Conservation (phyloP, 2,329 filamentous ascomycete genomes). For the Colletotrichum navitas region DNA sequence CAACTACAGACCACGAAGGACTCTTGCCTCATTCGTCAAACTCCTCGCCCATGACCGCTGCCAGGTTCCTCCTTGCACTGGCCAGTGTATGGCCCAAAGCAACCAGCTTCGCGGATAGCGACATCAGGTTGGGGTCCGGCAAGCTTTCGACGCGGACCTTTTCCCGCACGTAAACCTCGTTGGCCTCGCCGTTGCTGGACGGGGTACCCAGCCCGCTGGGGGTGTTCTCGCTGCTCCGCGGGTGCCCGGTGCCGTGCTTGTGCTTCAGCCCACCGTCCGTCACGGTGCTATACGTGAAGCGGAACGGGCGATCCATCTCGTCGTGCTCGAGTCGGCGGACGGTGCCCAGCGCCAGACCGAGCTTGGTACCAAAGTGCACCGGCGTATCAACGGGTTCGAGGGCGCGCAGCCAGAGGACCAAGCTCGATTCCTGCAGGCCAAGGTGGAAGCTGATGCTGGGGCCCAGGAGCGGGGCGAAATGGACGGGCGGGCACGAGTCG, state of each 20-base stretch:
- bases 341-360: constrained; percentile 77
- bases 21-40: constrained; percentile 48
- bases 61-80: constrained; percentile 77
- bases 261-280: constrained; percentile 44
- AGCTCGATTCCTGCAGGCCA: constrained; percentile 75
- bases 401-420: constrained; percentile 77
- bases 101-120: constrained; percentile 84
- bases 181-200: constrained; percentile 45
- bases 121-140: constrained; percentile 87
- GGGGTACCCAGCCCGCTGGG: constrained; percentile 32
- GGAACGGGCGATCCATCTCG: constrained; percentile 83
- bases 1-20: constrained; percentile 4
- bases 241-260: constrained; percentile 32
- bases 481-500: constrained; percentile 57
- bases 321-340: constrained; percentile 77
- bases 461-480: constrained; percentile 62
- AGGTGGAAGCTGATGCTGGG: constrained; percentile 80
- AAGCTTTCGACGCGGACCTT: constrained; percentile 86
- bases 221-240: constrained; percentile 23
- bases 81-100: constrained; percentile 81
- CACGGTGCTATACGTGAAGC: constrained; percentile 60
- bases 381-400: constrained; percentile 76
- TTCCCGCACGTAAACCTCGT: constrained; percentile 86
- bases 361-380: constrained; percentile 73
- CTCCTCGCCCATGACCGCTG: constrained; percentile 79